Base-by-base conservation (phyloP, 2,329 filamentous ascomycete species). In the Aspergillus neotritici region DNA sequence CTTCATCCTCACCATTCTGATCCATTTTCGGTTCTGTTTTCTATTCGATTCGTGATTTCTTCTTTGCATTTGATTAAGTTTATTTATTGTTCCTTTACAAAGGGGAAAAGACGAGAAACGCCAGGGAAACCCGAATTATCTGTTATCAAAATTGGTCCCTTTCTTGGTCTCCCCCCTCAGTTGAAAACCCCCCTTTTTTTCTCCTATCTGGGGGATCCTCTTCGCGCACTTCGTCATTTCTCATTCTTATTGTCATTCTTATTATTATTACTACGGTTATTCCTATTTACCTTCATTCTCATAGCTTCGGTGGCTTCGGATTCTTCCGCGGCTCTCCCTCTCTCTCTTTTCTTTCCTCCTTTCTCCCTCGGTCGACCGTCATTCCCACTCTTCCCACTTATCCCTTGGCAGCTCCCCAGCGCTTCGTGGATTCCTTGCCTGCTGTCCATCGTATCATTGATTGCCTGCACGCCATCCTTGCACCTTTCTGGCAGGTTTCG, bases 201-300 rank as follows among this genome's bases (percentile, higher is more conserved):
- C 44, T 43, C 33, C 34, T 9, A 36, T 45, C 43, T 34, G 12
- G 34, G 21, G 21, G 21, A 25, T 25, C 37, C 40, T 29, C 46
- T 48, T 54, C 51, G 53, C 47, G 48, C 53, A 49, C 55, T 53
- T 37, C 28, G 12, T 40, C 37, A 42, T 50, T 52, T 50, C 54
- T 52, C 48, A 48, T 56, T 70, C 39, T 63, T 63, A 65, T 40
- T 68, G 60, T 14, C 50, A 52, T 0, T 65, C 57, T 37, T 41
- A 50, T 46, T 48, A 84, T 66, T 50, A 79, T 72, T 4, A 21
- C 17, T 21, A 6, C 17, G 17, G 17, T 21, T 21, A 21, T 25
- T 9, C 7, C 21, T 25, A 25, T 25, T 25, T 25, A 25, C 21
- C 21, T 25, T 25, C 21, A 25, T 25, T 25, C 21, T 25, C 21